These are phyloP conservation scores for Tuber magnatum DNA, from an alignment of 495 filamentous ascomycete species.

Conservation along the genomic window DNA sequence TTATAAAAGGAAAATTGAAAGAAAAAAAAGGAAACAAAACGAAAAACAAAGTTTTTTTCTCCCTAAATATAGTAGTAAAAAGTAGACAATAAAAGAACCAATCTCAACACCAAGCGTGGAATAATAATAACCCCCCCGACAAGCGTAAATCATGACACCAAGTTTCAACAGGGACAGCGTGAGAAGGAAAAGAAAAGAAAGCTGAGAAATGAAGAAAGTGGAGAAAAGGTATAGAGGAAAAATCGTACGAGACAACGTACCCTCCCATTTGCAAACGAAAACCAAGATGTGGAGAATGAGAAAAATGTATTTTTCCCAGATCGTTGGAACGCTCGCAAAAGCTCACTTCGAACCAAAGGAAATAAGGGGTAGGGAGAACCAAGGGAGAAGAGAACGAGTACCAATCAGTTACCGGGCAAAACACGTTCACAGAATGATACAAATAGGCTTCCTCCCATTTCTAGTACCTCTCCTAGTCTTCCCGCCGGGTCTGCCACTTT, in stretches of 20 bases:
- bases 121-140: slow-evolving; percentile 22
- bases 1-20: background rate
- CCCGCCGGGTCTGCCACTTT: slow-evolving; percentile 8
- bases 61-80: slow-evolving; percentile 22
- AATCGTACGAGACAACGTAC: background rate
- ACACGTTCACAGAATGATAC: slow-evolving; percentile 26
- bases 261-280: background rate
- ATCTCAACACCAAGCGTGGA: slow-evolving; percentile 38
- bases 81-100: slow-evolving; percentile 9
- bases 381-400: background rate
- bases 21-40: background rate
- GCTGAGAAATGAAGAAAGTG: background rate
- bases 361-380: background rate
- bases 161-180: slow-evolving; percentile 35
- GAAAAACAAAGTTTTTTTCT: background rate
- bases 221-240: background rate
- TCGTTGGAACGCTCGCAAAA: background rate
- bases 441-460: slow-evolving; percentile 13
- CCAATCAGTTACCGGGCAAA: background rate
- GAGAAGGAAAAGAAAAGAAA: slow-evolving; percentile 20
- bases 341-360: background rate
- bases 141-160: slow-evolving; percentile 6
- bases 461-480: slow-evolving; percentile 13
- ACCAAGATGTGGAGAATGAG: background rate
- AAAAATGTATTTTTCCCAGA: background rate